Evolutionary conservation across 257 asterid genomes (phyloP).

Genomic region (Mentha longifolia): DNA sequence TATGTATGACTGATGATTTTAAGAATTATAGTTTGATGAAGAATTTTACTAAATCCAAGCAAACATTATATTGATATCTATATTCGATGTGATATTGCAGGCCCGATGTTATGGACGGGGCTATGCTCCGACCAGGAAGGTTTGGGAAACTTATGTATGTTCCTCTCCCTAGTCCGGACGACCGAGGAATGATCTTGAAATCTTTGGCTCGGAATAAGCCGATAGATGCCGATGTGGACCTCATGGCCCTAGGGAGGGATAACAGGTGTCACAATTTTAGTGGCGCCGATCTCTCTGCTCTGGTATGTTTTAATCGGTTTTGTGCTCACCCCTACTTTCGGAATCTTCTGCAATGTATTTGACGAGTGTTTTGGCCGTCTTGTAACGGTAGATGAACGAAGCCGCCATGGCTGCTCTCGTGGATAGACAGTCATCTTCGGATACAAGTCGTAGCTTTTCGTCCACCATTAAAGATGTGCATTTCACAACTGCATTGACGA

Average conservation of each 20-base stretch:
- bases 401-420: conserved; percentile 66
- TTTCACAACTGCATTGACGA: conserved; percentile 29
- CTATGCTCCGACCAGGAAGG: conserved; percentile 84
- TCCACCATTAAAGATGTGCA: conserved; percentile 59
- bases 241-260: conserved; percentile 68
- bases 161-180: conserved; percentile 82
- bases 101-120: conserved; percentile 84
- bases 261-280: conserved; percentile 66
- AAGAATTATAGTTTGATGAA: too few species aligned
- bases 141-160: conserved; percentile 75
- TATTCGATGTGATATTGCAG: too few species aligned
- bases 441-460: conserved; percentile 27
- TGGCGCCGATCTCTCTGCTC: conserved; percentile 79
- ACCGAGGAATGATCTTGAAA: conserved; percentile 76
- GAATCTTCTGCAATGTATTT: background rate
- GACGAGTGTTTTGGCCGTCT: too few species aligned
- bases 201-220: conserved; percentile 74
- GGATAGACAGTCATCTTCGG: conserved; percentile 44
- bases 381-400: conserved; percentile 53
- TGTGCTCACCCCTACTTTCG: background rate
- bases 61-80: background rate
- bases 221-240: too few species aligned
- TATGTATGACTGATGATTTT: too few species aligned
- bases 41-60: too few species aligned
- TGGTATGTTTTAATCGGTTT: conserved; percentile 46